Evolutionary conservation across 805 yeast genomes (phyloP).

Genomic region (Yarrowia sp.): DNA sequence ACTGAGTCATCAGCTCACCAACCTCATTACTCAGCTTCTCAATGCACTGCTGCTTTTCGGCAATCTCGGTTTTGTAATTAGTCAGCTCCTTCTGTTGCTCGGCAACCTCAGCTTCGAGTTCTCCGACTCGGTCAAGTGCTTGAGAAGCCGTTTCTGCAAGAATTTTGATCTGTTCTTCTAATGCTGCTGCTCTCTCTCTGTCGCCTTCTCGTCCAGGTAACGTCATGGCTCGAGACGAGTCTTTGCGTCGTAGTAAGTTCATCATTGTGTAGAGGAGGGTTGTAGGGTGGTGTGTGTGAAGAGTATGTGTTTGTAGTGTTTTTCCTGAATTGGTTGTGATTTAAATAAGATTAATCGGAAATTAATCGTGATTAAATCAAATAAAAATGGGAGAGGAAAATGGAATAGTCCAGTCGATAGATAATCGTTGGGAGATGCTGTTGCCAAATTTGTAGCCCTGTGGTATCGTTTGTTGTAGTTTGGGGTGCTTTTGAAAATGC

Average conservation of each 20-base stretch:
- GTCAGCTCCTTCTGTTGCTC: constrained; percentile 18
- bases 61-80: background rate
- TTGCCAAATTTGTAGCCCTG: too few species aligned
- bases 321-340: too few species aligned
- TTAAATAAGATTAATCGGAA: too few species aligned
- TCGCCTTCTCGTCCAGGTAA: constrained; percentile 35
- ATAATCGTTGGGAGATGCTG: too few species aligned
- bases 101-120: constrained; percentile 33
- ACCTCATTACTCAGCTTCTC: background rate
- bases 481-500: too few species aligned
- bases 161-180: constrained; percentile 33
- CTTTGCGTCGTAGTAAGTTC: constrained; percentile 12
- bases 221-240: constrained; percentile 17
- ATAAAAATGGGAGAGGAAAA: too few species aligned
- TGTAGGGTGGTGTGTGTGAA: background rate
- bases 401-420: too few species aligned
- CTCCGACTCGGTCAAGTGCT: constrained; percentile 33
- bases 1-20: background rate
- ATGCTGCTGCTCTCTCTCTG: constrained; percentile 30
- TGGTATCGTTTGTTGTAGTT: too few species aligned
- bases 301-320: background rate
- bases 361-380: too few species aligned
- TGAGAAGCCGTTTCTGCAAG: constrained; percentile 33
- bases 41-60: background rate
- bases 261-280: background rate